Evolutionary conservation across 495 filamentous ascomycete species (phyloP), one percentile per base, ranked within the genome.

Genomic region (Rhizodiscina lignyota): DNA sequence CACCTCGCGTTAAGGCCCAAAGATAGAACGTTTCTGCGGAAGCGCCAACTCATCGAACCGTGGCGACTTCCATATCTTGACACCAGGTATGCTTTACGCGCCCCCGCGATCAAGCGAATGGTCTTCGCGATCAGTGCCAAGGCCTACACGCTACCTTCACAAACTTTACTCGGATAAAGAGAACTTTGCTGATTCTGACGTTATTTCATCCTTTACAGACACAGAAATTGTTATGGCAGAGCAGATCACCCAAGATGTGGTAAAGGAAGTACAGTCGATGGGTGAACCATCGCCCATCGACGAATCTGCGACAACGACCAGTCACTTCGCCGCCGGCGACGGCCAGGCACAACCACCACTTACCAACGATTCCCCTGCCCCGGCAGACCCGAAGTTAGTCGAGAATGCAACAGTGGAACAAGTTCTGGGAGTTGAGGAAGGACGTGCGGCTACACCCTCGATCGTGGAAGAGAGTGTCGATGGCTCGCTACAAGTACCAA

Each of bases 201-300:
- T n/a, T n/a, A n/a, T n/a, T n/a, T n/a, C n/a, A n/a, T n/a, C n/a
- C n/a, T 41, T 30, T 32, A 47, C 61, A 79, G 74, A 62, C 54
- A 59, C 68, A 56, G 61, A 63, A 55, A 65, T 75, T 79, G 75
- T 78, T 78, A 80, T 80, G 75, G 75, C 75, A 79, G 74, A 79
- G 73, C 70, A 72, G 68, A 69, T 55, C 55, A 61, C 56, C 65
- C 72, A 74, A 63, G 68, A 80, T 80, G 75, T 79, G 75, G 74
- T 79, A 77, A 68, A 76, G 64, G 62, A 74, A 70, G 67, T 66
- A 63, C 63, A 62, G 75, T 79, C 74, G 76, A 69, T 72, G 66
- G 70, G 74, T 71, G 71, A 70, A 53, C 51, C 56, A 59, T 73
- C 71, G 72, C 67, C 68, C 62, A 72, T 72, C 70, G 75, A 72